Base-by-base conservation (phyloP, 1,139 yeast species). In the Ogataea hybrid region DNA sequence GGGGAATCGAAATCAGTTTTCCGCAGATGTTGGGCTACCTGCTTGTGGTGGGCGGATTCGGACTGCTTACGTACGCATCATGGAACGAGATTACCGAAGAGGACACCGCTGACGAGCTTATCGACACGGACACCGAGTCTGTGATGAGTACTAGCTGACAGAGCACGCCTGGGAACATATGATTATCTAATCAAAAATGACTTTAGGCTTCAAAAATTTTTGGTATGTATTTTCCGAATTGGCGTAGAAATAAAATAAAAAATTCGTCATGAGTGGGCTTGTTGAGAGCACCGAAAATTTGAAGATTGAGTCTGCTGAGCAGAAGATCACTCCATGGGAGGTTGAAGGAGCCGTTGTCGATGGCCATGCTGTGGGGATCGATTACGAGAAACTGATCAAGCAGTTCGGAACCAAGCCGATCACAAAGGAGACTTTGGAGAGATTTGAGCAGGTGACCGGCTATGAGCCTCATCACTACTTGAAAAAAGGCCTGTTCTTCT, bases 341-440 rank as follows among this genome's bases (percentile, higher is more conserved):
- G 99, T 94, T 21, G 96, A 87, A 65, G 99, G 98, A 47, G 98
- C 97, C 4, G 95, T 90, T 35, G 96, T 87, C 39, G 95, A 89
- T 57, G 99, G 99, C 37, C 72, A 84, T 58, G 78, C 85, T 16
- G 89, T 84, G 62, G 90, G 81, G 25, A 90, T 92, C 52, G 97
- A 92, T 67, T 92, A 92, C 65, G 92, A 85, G 49, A 87, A 87
- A 66, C 74, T 92, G 54, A 84, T 88, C 54, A 70, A 73, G 51
- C 88, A 86, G 62, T 92, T 92, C 59, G 99, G 99, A 51, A 90
- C 98, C 37, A 80, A 71, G 50, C 71, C 74, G 39, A 81, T 92
- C 56, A 73, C 80, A 12, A 67, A 72, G 29, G 97, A 85, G 50
- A 80, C 90, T 3, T 70, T 92, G 54, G 74, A 67, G 10, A 73